Evolutionary conservation across 169 alveolate genomes (phyloP), one percentile per base, ranked within the genome.

Genomic region (Plasmodium gaboni): DNA sequence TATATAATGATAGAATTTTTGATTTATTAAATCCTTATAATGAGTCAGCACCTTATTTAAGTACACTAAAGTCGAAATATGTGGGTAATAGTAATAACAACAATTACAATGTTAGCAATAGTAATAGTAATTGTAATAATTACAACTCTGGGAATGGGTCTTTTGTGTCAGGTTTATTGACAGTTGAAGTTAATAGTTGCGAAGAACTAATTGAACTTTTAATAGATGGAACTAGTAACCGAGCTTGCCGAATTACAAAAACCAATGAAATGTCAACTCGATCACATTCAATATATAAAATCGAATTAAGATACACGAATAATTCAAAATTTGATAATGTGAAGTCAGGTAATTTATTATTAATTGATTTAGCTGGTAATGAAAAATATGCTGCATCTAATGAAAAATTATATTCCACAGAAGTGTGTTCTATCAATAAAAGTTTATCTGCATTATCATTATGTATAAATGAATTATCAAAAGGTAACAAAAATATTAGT

Each of bases 261-360:
- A 93, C 91, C 73, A 95, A 95, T 83, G 95, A 92, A 44, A 95
- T 94, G 96, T 88, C 95, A 46, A 93, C 96, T 59, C 59, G 97
- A 61, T 92, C 96, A 38, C 97, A 95, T 89, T 93, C 97, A 1
- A 94, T 95, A 57, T 95, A 93, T 93, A 94, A 94, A 85, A 91
- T 95, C 17, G 94, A 93, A 48, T 65, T 88, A 50, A 71, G 91
- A 13, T 69, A 88, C 57, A 50, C 53, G 1, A 68, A 64, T 65
- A 70, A 44, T 67, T 65, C 74, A 0, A 88, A 83, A 50, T 71
- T 73, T 9, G 91, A 83, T 28, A 7, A 13, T 67, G 68, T 22
- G 9, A 83, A 68, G 61, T 86, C 87, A 5, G 74, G 87, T 15
- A 86, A 46, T 72, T 60, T 86, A 51, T 72, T 86, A 24, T 53